These are phyloP conservation scores for Stachybotrys chlorohalonatus DNA, from an alignment of 2,329 filamentous ascomycete species.

Conservation along the genomic window DNA sequence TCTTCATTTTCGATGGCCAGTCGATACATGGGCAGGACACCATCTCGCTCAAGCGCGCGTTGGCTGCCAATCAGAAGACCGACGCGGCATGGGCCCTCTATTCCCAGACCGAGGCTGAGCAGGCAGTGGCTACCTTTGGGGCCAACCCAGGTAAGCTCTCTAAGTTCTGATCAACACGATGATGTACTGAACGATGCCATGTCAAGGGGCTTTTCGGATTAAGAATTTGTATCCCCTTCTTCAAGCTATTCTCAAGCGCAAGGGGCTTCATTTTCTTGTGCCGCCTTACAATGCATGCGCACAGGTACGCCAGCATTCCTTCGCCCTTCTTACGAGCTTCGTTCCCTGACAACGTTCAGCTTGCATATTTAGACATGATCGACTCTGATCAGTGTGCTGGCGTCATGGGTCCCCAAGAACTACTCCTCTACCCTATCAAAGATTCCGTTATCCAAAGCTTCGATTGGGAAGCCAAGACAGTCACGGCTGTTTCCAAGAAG, in stretches of 20 bases:
- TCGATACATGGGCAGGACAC: slow-evolving; percentile 69
- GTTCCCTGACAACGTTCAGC: slow-evolving; percentile 32
- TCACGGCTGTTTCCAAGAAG: slow-evolving; percentile 56
- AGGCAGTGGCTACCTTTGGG: slow-evolving; percentile 81
- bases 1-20: slow-evolving; percentile 90
- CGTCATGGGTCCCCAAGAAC: slow-evolving; percentile 75
- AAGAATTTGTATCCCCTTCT: slow-evolving; percentile 69
- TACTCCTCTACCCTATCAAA: slow-evolving; percentile 76
- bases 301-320: slow-evolving; percentile 49
- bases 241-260: slow-evolving; percentile 61
- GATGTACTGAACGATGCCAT: neutral
- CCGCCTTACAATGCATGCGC: slow-evolving; percentile 83
- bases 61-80: slow-evolving; percentile 59
- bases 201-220: slow-evolving; percentile 57
- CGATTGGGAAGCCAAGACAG: slow-evolving; percentile 59
- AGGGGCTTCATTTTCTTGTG: slow-evolving; percentile 66
- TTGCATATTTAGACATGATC: slow-evolving; percentile 67
- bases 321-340: neutral
- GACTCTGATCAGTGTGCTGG: slow-evolving; percentile 62
- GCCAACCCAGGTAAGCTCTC: slow-evolving; percentile 53
- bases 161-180: too few species aligned
- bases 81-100: slow-evolving; percentile 82
- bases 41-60: slow-evolving; percentile 53
- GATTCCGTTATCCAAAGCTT: slow-evolving; percentile 60
- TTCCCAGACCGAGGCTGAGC: slow-evolving; percentile 66